These are phyloP conservation scores for Chlorella variabilis DNA, from an alignment of 163 green algal genomes.

Conservation along the genomic window DNA sequence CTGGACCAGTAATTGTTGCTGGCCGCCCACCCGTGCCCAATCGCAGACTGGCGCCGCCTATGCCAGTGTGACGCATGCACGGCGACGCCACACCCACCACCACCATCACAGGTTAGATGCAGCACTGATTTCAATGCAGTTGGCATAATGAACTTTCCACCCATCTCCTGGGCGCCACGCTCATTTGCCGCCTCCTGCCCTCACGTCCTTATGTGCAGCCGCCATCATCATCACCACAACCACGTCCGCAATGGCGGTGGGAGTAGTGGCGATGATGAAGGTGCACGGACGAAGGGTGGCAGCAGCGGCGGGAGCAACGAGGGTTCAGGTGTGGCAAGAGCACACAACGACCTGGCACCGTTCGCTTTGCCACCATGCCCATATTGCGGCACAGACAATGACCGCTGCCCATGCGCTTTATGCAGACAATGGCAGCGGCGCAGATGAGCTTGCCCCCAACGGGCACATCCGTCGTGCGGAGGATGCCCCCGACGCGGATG, in stretches of 20 bases:
- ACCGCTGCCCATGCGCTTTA: no score
- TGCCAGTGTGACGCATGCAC: no score
- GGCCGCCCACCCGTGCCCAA: not conserved
- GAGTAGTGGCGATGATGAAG: slow-evolving; percentile 11
- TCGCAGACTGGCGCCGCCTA: not conserved
- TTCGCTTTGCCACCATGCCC: no score
- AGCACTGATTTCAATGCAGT: no score
- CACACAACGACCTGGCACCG: no score
- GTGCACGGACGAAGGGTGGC: slow-evolving; percentile 1
- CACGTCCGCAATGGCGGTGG: not conserved
- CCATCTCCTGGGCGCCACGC: no score
- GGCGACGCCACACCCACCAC: slow-evolving; percentile 15
- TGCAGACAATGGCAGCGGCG: not conserved
- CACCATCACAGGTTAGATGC: not conserved
- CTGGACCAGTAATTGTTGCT: not conserved
- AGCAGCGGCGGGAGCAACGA: slow-evolving; percentile 27
- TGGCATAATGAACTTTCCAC: no score
- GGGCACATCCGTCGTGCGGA: no score
- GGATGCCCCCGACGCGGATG: no score
- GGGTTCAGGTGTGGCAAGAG: not conserved
- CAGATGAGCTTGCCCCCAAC: no score
- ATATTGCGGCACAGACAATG: not conserved
- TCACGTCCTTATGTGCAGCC: not conserved
- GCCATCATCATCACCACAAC: not conserved
- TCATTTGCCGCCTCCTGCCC: no score